phyloP scores from a whole-genome alignment of 495 filamentous ascomycete genomes.

The Aspergillus nanangensis region DNA sequence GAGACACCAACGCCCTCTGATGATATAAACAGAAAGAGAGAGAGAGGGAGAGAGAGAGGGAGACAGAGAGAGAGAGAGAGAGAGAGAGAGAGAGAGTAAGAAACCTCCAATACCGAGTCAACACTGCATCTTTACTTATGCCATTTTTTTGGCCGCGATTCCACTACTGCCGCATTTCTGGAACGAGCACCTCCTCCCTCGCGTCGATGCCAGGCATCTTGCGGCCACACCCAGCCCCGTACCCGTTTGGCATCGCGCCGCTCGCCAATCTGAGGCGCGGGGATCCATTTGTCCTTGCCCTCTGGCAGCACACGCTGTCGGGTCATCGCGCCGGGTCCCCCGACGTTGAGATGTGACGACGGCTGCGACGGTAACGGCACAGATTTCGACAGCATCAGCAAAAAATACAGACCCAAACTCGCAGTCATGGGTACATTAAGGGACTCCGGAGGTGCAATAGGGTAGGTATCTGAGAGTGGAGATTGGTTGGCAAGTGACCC shows the following conservation, averaged over 20 bases:
- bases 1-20: too few relatives aligned
- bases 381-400: conserved; percentile 82
- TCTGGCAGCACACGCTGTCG: conserved; percentile 61
- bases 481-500: conserved; percentile 17
- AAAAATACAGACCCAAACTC: conserved; percentile 64
- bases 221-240: conserved; percentile 80
- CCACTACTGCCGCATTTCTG: conserved; percentile 15
- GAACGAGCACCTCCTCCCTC: conserved; percentile 42
- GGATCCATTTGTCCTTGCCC: conserved; percentile 80
- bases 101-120: conserved; percentile 4
- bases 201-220: conserved; percentile 60
- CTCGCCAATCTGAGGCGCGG: conserved; percentile 75
- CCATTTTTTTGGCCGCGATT: conserved; percentile 29
- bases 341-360: conserved; percentile 71
- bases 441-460: conserved; percentile 9
- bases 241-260: conserved; percentile 76
- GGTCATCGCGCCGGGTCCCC: conserved; percentile 72
- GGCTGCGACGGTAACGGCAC: conserved; percentile 61
- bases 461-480: conserved; percentile 13
- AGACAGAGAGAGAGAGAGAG: background rate
- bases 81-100: background rate
- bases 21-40: background rate
- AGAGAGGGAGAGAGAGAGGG: background rate
- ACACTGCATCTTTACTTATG: conserved; percentile 24
- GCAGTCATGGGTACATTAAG: conserved; percentile 59